Conservation (phyloP, 331 rosid genomes). For the Phaseolus coccineus region DNA sequence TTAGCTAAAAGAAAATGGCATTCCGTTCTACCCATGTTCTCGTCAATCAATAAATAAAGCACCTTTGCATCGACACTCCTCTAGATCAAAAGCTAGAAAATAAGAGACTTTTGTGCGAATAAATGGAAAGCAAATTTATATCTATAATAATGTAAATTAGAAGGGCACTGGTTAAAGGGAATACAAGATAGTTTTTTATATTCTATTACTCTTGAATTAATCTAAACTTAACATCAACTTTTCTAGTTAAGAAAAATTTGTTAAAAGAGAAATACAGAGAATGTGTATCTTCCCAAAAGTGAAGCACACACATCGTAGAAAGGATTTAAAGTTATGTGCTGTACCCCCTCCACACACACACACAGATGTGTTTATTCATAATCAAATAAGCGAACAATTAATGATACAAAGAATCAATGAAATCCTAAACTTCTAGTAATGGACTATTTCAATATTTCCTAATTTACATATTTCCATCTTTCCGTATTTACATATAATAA, state of each 20-base stretch:
- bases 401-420: not conserved
- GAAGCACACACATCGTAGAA: not conserved
- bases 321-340: not conserved
- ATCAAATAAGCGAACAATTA: not conserved
- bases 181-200: not conserved
- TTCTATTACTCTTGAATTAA: not conserved
- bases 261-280: not conserved
- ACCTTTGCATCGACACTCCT: not conserved
- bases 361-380: not conserved
- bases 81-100: not conserved
- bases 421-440: not conserved
- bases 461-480: not conserved
- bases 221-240: not conserved
- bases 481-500: not conserved
- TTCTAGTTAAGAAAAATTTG: not conserved
- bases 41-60: not conserved
- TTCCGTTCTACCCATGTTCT: not conserved
- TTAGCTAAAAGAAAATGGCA: not conserved
- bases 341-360: not conserved
- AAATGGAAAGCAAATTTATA: not conserved
- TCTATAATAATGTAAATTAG: not conserved
- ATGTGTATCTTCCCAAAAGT: not conserved
- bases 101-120: not conserved
- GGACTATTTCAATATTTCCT: not conserved
- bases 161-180: not conserved